Conservation (phyloP, 257 asterid species). For the Solanum sejunctum region DNA sequence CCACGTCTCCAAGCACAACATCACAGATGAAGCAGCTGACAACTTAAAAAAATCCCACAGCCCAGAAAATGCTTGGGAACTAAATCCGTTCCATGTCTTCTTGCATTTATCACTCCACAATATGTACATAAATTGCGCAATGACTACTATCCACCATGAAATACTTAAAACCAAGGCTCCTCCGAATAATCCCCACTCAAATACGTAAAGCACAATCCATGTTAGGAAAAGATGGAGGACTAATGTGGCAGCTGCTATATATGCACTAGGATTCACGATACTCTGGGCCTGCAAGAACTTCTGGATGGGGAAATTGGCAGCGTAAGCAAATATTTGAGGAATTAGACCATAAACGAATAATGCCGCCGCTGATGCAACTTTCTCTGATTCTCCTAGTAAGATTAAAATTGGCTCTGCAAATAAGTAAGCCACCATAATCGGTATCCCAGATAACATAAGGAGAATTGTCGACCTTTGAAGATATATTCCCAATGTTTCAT, state of each 20-base stretch:
- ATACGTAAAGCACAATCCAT: constrained; percentile 10
- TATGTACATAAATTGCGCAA: constrained; percentile 11
- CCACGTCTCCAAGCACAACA: constrained; percentile 28
- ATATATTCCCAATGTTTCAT: constrained; percentile 15
- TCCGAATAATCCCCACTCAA: constrained; percentile 18
- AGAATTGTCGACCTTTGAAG: constrained; percentile 20
- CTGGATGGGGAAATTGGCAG: constrained; percentile 19
- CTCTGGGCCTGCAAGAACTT: constrained; percentile 30
- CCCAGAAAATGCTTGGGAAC: constrained; percentile 16
- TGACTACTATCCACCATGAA: constrained; percentile 20
- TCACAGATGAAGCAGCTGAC: constrained; percentile 22
- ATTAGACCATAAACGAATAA: constrained; percentile 14
- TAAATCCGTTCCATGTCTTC: constrained; percentile 22
- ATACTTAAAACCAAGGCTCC: constrained; percentile 12
- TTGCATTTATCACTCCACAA: background rate
- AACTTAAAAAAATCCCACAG: constrained; percentile 21
- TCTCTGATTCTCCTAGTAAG: constrained; percentile 5
- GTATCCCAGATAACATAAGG: constrained; percentile 11
- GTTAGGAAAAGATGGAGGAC: constrained; percentile 6
- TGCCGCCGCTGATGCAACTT: constrained; percentile 14
- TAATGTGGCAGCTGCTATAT: constrained; percentile 1
- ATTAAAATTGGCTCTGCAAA: constrained; percentile 18
- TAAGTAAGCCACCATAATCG: constrained; percentile 11
- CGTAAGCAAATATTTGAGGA: constrained; percentile 25
- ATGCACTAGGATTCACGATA: constrained; percentile 7